Conservation (phyloP, 371 early-diverging fungal species). For the Nematocida major region DNA sequence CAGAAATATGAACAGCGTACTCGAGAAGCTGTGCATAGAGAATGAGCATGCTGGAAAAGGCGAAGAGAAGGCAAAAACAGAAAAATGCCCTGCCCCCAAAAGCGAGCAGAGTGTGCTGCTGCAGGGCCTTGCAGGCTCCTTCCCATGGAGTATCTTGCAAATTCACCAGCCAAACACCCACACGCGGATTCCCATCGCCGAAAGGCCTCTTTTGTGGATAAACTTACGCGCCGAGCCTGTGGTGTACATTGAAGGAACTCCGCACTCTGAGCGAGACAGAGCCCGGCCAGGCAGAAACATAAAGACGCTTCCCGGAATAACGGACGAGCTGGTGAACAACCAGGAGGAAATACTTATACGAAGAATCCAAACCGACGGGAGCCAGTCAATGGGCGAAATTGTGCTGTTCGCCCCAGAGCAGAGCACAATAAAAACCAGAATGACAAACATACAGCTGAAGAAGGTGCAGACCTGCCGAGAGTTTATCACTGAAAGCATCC, state of each 20-base stretch:
- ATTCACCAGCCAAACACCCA: conserved; percentile 1
- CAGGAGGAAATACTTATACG: conserved; percentile 70
- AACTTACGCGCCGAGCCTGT: conserved; percentile 45
- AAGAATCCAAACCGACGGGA: conserved; percentile 67
- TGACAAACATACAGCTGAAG: conserved; percentile 15
- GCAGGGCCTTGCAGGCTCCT: too few species aligned
- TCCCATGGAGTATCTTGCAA: too few species aligned
- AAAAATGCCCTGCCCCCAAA: too few species aligned
- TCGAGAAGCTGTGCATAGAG: conserved; percentile 5
- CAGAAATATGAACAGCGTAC: neutral
- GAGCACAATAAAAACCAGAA: conserved; percentile 1
- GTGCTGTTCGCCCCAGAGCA: conserved; percentile 15
- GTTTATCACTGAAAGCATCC: neutral
- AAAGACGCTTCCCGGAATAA: conserved; percentile 67
- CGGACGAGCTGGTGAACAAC: conserved; percentile 68
- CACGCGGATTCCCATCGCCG: neutral
- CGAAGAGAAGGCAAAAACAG: too few species aligned
- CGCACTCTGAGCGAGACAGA: conserved; percentile 45
- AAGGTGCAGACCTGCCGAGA: conserved; percentile 28
- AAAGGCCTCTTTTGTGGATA: neutral
- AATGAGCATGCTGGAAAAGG: neutral
- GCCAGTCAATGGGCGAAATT: conserved; percentile 21
- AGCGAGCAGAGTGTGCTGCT: too few species aligned
- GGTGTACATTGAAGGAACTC: conserved; percentile 40
- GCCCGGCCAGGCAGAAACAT: conserved; percentile 17